A percentile compares a stretch with the other conserved stretches of the same genome.
Conservation (phyloP, 108 stramenopile genomes). For the Discostella stelligeroides region DNA sequence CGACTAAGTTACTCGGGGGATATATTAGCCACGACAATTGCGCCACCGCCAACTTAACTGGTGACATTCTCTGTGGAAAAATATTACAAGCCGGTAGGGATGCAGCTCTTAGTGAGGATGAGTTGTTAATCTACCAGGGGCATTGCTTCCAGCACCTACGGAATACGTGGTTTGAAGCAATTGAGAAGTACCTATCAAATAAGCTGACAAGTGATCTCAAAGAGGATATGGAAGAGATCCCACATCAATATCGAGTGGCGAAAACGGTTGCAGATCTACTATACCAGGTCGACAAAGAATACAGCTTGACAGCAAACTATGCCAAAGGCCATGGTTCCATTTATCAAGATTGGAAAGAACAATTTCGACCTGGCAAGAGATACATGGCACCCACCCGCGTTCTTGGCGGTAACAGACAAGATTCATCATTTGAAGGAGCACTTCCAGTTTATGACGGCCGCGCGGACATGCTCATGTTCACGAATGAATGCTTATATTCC, state of each 20-base stretch:
- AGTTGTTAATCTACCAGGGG: neutral
- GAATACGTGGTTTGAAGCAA: conserved; percentile 11
- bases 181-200: too few species aligned
- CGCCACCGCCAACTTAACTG: too few species aligned
- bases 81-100: too few species aligned
- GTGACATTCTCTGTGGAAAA: too few species aligned
- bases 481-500: neutral
- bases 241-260: conserved; percentile 7
- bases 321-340: neutral
- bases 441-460: conserved; percentile 12
- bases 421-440: conserved; percentile 18
- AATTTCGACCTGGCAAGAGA: conserved; percentile 7
- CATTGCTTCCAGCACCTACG: conserved; percentile 6
- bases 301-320: neutral
- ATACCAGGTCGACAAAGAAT: conserved; percentile 21
- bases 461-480: conserved; percentile 4
- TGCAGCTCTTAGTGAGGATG: neutral
- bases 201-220: too few species aligned
- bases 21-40: too few species aligned
- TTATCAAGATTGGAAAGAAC: conserved; percentile 3
- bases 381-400: conserved; percentile 9
- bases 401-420: conserved; percentile 19
- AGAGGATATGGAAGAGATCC: conserved; percentile 11
- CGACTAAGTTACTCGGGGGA: too few species aligned
- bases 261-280: conserved; percentile 1